phyloP scores from a whole-genome alignment of 768 basidiomycete species.

The Fistulinella prunicolor region DNA sequence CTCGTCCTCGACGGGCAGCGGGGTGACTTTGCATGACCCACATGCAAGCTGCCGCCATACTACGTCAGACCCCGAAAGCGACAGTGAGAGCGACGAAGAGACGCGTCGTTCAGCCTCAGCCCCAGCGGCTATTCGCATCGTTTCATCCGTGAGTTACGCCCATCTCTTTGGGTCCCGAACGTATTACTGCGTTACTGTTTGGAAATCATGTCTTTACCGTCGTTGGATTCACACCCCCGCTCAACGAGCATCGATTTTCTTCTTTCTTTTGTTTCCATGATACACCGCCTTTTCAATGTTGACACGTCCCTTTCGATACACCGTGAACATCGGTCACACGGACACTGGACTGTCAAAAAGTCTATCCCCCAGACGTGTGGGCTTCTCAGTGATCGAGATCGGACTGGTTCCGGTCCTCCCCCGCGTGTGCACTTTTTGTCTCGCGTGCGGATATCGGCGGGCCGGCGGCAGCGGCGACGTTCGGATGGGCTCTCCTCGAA shows the following conservation, averaged over 20 bases:
- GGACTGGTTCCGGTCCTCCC: conserved; percentile 2
- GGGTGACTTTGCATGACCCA: background rate
- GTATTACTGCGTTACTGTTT: no score
- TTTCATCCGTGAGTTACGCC: conserved; percentile 17
- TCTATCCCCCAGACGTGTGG: background rate
- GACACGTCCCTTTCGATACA: no score
- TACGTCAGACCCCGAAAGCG: conserved; percentile 7
- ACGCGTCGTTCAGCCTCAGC: background rate
- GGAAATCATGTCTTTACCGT: no score
- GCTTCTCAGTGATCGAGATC: conserved; percentile 2
- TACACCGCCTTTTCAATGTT: background rate
- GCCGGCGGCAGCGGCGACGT: conserved; percentile 46
- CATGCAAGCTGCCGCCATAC: conserved; percentile 1
- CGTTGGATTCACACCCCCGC: background rate
- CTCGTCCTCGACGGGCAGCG: background rate
- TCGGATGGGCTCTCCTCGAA: conserved; percentile 24
- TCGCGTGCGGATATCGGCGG: conserved; percentile 75
- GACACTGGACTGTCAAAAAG: no score
- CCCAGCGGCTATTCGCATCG: background rate
- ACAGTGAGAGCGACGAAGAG: conserved; percentile 17
- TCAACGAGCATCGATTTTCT: background rate
- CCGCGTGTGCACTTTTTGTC: conserved; percentile 63
- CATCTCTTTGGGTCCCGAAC: background rate
- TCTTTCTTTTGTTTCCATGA: background rate
- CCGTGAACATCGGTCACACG: no score